phyloP scores from a whole-genome alignment of 2,329 filamentous ascomycete genomes.

The Calonectria crousiana region DNA sequence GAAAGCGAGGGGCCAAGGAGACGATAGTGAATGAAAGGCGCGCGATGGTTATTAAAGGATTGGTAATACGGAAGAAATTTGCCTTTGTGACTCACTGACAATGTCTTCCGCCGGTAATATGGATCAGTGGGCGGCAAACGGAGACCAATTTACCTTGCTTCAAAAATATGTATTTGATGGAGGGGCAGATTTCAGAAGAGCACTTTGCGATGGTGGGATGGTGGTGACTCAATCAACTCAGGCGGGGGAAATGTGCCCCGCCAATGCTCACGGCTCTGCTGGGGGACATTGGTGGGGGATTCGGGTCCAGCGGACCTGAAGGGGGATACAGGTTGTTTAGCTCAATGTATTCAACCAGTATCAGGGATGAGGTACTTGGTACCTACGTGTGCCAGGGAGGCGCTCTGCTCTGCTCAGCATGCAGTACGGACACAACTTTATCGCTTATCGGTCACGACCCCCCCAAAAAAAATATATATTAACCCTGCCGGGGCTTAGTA shows the following conservation, averaged over 20 bases:
- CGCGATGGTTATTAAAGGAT: neutral
- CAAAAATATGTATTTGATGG: slow-evolving; percentile 30
- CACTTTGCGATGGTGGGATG: slow-evolving; percentile 39
- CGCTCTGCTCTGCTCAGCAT: neutral
- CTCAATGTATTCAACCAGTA: neutral
- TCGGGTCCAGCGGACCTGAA: neutral
- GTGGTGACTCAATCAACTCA: slow-evolving; percentile 42
- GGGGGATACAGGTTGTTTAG: neutral
- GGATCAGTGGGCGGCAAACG: slow-evolving; percentile 30
- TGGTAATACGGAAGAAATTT: neutral
- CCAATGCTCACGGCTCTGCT: slow-evolving; percentile 21
- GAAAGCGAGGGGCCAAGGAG: neutral
- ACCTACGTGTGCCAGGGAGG: neutral
- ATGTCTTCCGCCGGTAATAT: slow-evolving; percentile 28
- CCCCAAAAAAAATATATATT: too few relatives aligned
- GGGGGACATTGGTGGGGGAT: neutral
- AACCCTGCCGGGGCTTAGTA: too few relatives aligned
- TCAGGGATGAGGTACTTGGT: neutral
- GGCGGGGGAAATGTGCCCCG: slow-evolving; percentile 43
- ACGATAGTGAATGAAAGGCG: neutral
- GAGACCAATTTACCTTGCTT: slow-evolving; percentile 31
- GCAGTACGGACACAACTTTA: neutral
- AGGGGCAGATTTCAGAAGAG: slow-evolving; percentile 44
- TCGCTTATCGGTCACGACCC: neutral
- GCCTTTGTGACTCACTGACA: slow-evolving; percentile 19